These are phyloP conservation scores for Adansonia madagascariensis DNA, from an alignment of 441 rosid species.

Conservation along the genomic window DNA sequence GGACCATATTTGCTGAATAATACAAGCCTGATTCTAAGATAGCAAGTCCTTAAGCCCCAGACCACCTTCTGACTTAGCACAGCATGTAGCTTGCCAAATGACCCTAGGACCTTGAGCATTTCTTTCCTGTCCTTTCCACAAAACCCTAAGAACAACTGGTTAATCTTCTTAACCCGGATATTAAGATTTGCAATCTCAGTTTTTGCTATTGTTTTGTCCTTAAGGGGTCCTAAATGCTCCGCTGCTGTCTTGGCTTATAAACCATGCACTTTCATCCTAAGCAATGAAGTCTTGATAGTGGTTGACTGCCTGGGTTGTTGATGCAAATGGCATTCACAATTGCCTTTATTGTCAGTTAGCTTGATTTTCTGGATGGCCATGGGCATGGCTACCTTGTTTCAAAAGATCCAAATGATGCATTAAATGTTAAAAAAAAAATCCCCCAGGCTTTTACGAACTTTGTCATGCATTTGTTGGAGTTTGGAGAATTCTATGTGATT, in stretches of 20 bases:
- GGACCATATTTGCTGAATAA: too few relatives aligned
- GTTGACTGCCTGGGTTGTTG: background rate
- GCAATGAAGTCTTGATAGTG: background rate
- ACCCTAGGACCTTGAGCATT: too few relatives aligned
- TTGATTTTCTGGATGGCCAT: background rate
- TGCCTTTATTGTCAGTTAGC: background rate
- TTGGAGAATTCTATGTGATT: slow-evolving; percentile 15
- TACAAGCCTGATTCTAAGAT: too few relatives aligned
- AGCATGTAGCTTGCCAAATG: too few relatives aligned
- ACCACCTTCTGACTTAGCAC: too few relatives aligned
- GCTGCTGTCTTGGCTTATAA: background rate
- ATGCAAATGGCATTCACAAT: background rate
- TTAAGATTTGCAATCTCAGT: background rate
- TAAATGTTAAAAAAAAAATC: background rate
- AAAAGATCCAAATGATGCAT: background rate
- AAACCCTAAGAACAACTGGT: too few relatives aligned
- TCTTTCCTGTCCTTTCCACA: too few relatives aligned
- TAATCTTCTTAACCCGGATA: too few relatives aligned
- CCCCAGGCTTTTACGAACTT: slow-evolving; percentile 3
- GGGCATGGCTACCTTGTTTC: background rate
- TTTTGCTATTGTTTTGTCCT: background rate
- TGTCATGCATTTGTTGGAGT: background rate
- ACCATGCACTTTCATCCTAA: background rate
- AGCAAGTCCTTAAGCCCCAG: too few relatives aligned
- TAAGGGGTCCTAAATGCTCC: background rate